Evolutionary conservation across 2,329 filamentous ascomycete species (phyloP).

Genomic region (Emmonsiellopsis sp.): DNA sequence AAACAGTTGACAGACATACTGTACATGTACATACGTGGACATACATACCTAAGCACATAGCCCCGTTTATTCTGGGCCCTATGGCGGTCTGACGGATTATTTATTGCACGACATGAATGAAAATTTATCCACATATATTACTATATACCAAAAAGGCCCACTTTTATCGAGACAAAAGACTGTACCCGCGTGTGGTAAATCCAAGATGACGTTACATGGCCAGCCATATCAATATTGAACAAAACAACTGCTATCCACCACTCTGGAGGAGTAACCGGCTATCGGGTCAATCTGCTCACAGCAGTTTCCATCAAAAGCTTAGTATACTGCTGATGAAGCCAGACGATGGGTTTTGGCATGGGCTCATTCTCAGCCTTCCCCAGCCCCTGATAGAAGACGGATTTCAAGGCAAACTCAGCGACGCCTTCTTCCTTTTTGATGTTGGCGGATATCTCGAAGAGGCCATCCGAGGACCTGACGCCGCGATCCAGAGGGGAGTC

Average conservation of each 20-base stretch:
- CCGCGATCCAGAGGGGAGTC: conserved; percentile 52
- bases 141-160: too few species aligned
- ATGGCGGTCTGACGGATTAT: too few species aligned
- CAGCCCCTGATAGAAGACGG: conserved; percentile 50
- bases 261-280: neutral
- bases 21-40: too few species aligned
- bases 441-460: conserved; percentile 56
- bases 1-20: too few species aligned
- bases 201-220: neutral
- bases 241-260: neutral
- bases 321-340: conserved; percentile 47
- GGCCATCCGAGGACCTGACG: conserved; percentile 52
- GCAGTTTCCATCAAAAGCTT: conserved; percentile 50
- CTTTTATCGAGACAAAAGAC: too few species aligned
- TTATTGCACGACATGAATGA: too few species aligned
- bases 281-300: conserved; percentile 24
- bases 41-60: too few species aligned
- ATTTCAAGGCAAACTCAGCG: conserved; percentile 58
- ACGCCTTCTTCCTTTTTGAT: conserved; percentile 51
- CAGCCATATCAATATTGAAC: neutral
- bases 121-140: too few species aligned
- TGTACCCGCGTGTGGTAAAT: too few species aligned
- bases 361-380: conserved; percentile 35
- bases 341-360: conserved; percentile 40
- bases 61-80: too few species aligned